Evolutionary conservation across 2,329 filamentous ascomycete genomes (phyloP), one percentile per base, ranked within the genome.

Genomic region (Karstenula rhodostoma): DNA sequence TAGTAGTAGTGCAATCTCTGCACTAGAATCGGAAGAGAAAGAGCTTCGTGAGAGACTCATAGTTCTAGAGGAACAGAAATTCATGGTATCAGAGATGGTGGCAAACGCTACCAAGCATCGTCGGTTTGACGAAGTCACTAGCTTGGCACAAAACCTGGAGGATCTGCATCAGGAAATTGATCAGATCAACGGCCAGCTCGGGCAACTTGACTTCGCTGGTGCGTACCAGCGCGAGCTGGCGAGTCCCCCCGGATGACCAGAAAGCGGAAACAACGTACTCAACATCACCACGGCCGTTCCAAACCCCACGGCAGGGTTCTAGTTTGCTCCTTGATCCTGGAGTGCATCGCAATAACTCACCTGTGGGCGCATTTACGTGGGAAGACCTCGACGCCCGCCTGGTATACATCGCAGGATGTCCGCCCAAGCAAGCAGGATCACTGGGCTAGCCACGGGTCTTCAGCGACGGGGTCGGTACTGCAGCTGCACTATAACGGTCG

Each of bases 61-160:
- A 32, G 89, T 97, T 7, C 83, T 97, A 0, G 93, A 97, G 76
- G 94, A 97, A 78, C 94, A 97, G 76, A 90, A 89, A 65, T 96
- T 96, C 78, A 88, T 97, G 79, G 93, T 97, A 0, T 87, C 89
- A 40, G 89, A 92, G 68, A 96, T 96, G 93, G 87, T 96, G 47
- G 87, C 86, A 8, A 87, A 89, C 61, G 92, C 93, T 0, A 90
- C 89, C 50, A 89, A 89, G 44, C 87, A 90, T 12, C 83, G 92
- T 29, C 88, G 92, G 60, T 96, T 96, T 67, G 94, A 97, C 71
- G 94, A 97, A 77, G 91, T 96, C 2, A 87, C 88, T 58, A 92
- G 91, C 12, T 80, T 97, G 58, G 89, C 89, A 4, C 85, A 89
- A 59, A 97, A 97, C 68, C 80, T 93, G 29, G 92, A 95, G 58